Base-by-base conservation (phyloP, 2,329 filamentous ascomycete species). In the Cladosporium sp. region DNA sequence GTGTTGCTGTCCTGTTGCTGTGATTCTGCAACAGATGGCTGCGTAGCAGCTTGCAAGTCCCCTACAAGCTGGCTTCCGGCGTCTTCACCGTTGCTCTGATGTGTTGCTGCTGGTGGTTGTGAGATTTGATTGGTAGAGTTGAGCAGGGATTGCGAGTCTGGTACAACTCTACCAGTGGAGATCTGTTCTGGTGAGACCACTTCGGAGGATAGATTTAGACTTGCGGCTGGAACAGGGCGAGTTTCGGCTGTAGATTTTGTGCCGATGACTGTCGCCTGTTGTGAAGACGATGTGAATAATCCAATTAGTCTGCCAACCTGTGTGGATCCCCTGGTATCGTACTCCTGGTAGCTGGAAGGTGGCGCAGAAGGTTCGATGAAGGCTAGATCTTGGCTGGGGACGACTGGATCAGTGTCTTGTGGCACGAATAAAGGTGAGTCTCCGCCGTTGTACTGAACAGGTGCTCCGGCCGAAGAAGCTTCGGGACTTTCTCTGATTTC, bases 401-500 rank as follows among this genome's bases (percentile, higher is more conserved):
- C 8, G 15, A 12, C 20, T 12, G 25, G 17, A 4, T 28, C 22
- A 19, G 35, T 34, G 39, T 55, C n/a, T 15, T 51, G 36, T 3
- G 58, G 17, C 12, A 58, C 58, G 37, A 64, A 65, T 2, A 65
- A 15, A 15, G 34, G 60, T 1, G 60, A 61, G 34, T 64, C 61
- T 10, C 61, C 60, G 13, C 50, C 20, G 24, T 47, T 42, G 24
- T 28, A 15, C 35, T 44, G 20, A 13, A 28, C n/a, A 42, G 19
- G 42, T 45, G 35, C 55, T 39, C 12, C 54, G 8, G 12, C 8
- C 39, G 60, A n/a, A 56, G 58, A 53, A 48, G 37, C 40, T 36
- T 61, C 55, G 28, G 60, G 62, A 32, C 64, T 68, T 25, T 69
- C 65, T 2, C 57, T 57, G 36, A 70, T 68, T 37, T 69, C 66